Conservation (phyloP, 345 rosid species). For the Eutrema yunnanense region DNA sequence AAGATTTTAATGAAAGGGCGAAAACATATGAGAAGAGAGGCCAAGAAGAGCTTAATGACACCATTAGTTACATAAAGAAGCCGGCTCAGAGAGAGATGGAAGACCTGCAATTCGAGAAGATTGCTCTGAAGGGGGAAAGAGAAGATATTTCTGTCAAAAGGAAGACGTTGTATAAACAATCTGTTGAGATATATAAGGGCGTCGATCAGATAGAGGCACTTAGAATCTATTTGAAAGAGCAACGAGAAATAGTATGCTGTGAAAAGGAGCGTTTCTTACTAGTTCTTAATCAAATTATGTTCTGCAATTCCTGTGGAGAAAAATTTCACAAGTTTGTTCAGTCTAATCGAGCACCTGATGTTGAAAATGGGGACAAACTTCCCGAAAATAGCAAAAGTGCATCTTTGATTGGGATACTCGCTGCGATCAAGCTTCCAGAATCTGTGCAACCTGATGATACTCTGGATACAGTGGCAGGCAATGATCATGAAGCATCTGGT, state of each 20-base stretch:
- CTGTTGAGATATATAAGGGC: conserved; percentile 54
- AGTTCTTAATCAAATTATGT: conserved; percentile 54
- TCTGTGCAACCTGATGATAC: conserved; percentile 12
- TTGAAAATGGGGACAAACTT: conserved; percentile 30
- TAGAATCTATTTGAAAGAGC: conserved; percentile 51
- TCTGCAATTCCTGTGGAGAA: conserved; percentile 62
- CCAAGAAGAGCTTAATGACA: conserved; percentile 39
- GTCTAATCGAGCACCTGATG: conserved; percentile 51
- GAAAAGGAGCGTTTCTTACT: conserved; percentile 52
- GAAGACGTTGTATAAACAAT: conserved; percentile 48
- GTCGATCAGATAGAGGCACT: conserved; percentile 54
- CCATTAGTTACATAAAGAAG: conserved; percentile 39
- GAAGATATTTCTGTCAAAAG: conserved; percentile 41
- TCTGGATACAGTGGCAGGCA: conserved; percentile 25
- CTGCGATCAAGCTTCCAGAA: conserved; percentile 29
- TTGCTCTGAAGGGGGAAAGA: conserved; percentile 43
- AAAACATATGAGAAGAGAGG: conserved; percentile 39
- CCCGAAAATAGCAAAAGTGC: conserved; percentile 28
- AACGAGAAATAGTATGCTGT: conserved; percentile 39
- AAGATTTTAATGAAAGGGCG: conserved; percentile 38
- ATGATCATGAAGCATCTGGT: conserved; percentile 39
- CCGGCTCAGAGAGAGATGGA: conserved; percentile 46
- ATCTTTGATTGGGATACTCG: conserved; percentile 63
- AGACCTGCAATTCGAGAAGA: conserved; percentile 43
- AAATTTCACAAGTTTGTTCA: conserved; percentile 43